These are phyloP conservation scores for Akebia trifoliata DNA, from an alignment of 164 flowering plant species.

Conservation along the genomic window DNA sequence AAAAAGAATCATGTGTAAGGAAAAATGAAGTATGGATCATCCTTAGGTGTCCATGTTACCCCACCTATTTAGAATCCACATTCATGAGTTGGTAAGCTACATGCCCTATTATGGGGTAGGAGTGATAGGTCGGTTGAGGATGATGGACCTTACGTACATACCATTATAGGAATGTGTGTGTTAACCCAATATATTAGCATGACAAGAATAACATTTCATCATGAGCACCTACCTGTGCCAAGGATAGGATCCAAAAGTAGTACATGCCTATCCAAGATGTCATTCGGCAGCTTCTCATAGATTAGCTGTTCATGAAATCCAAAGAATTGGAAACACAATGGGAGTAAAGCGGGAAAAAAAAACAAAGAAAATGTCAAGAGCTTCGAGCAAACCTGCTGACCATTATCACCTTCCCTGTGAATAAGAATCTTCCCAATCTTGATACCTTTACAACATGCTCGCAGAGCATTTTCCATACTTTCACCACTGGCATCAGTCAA, in stretches of 20 bases:
- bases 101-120: no score
- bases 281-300: constrained; percentile 83
- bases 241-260: constrained; percentile 90
- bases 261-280: constrained; percentile 96
- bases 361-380: neutral
- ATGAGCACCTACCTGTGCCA: constrained; percentile 69
- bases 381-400: constrained; percentile 66
- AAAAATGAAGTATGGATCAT: no score
- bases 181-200: neutral
- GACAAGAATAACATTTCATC: neutral
- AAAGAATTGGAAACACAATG: constrained; percentile 13
- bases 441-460: constrained; percentile 98
- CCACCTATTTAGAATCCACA: no score
- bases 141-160: neutral
- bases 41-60: no score
- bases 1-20: no score
- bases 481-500: constrained; percentile 64
- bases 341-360: neutral
- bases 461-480: constrained; percentile 97
- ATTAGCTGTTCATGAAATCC: constrained; percentile 56
- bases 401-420: constrained; percentile 94
- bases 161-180: no score
- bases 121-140: no score
- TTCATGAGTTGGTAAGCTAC: no score
- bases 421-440: constrained; percentile 97